Base-by-base conservation (phyloP, 345 rosid species). In the Eucalyptus pauciflora region DNA sequence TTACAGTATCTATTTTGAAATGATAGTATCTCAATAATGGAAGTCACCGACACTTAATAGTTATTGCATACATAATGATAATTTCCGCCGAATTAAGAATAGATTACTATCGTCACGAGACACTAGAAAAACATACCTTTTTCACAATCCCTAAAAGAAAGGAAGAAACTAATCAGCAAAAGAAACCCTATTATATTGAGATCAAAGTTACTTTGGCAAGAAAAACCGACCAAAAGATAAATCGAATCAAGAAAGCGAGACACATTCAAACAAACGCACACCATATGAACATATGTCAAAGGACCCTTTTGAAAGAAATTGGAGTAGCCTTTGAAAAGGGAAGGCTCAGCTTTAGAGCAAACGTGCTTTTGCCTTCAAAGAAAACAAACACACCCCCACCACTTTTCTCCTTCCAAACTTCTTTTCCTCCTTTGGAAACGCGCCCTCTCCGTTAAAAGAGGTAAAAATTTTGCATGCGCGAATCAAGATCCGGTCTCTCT, bases 291-390 rank as follows among this genome's bases (percentile, higher is more conserved):
- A 56, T 62, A 20, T 2, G 83, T 76, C 41, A 37, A 20, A 76
- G 83, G 81, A 50, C 76, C 89, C 89, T 90, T 90, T 45, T 41
- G 83, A 37, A 76, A 76, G 48, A 76, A 37, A 20, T 76, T 76
- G 83, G 7, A 10, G 83, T 76, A 31, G 71, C 71, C 64, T 41
- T 33, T 14, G 56, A 17, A 45, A 60, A 92, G 90, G 58, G 62
- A 52, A 67, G 76, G 37, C 90, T 48, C 90, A 89, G 86, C 92
- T 89, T 93, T 92, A 80, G 91, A 89, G 91, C 90, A 88, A 22
- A 87, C 94, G 90, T 94, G 92, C 94, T 87, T 91, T 91, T 87
- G 88, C 88, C 89, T 87, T 67, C 33, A 29, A 89, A 83, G 45
- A 62, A 41, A 87, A 76, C 83, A 10, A 76, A 41, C 83, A 76